Percentiles rank a stretch among this genome's conserved stretches.
Evolutionary conservation across 352 stramenopile genomes (phyloP).

Genomic region (Globisporangium emineosum): DNA sequence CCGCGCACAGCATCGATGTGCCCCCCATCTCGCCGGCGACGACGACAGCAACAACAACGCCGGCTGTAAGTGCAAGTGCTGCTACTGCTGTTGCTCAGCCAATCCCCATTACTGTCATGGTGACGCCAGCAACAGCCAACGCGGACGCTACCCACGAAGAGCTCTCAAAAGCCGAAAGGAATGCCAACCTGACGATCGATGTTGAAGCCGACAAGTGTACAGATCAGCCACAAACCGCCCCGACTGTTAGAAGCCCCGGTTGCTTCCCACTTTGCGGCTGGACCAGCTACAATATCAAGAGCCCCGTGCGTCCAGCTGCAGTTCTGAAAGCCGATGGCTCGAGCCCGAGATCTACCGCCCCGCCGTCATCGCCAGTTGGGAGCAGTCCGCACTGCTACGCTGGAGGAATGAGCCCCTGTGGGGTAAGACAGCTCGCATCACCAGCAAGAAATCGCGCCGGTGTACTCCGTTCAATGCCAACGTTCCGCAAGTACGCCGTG

Average conservation of each 20-base stretch:
- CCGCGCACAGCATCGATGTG: not conserved
- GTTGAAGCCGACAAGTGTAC: not conserved
- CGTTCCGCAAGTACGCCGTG: slow-evolving; percentile 10
- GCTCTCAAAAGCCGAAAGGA: not conserved
- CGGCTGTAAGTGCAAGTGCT: not conserved
- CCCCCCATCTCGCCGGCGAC: not conserved
- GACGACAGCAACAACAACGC: too few species aligned
- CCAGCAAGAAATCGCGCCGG: not conserved
- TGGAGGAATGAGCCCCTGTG: not conserved
- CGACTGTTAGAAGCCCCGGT: not conserved
- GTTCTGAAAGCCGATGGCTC: not conserved
- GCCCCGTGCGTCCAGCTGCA: not conserved
- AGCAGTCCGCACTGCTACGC: slow-evolving; percentile 10
- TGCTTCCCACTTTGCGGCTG: slow-evolving; percentile 15
- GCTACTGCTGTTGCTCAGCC: not conserved
- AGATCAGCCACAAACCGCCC: not conserved
- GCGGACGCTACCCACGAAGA: not conserved
- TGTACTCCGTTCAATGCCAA: not conserved
- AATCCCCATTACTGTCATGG: not conserved
- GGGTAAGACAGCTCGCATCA: slow-evolving; percentile 3
- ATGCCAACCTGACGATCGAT: slow-evolving; percentile 4
- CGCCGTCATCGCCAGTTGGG: not conserved
- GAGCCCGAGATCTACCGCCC: not conserved
- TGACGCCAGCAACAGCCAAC: not conserved
- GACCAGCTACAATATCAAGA: slow-evolving; percentile 7